Evolutionary conservation across 192 early-diverging fungal genomes (phyloP).

Genomic region (Coemansia sp.): DNA sequence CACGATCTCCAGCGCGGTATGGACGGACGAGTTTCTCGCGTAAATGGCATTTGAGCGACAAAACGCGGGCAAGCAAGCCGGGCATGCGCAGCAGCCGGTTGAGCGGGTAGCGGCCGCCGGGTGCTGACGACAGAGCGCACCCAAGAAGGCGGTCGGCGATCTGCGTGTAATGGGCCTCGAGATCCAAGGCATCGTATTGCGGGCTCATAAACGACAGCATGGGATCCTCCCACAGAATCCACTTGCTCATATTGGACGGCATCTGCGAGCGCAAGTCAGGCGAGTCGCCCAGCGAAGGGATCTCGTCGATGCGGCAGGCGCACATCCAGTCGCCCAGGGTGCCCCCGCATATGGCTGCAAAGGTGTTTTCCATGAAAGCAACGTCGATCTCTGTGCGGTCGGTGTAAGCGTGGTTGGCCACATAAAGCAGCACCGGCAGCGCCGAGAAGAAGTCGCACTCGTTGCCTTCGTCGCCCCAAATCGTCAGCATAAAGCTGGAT

Average conservation of each 20-base stretch:
- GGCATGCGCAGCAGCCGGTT: conserved; percentile 72
- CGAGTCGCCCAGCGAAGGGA: conserved; percentile 43
- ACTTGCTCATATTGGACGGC: conserved; percentile 79
- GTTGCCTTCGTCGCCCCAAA: conserved; percentile 92
- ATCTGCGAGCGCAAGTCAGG: conserved; percentile 60
- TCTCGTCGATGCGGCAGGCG: conserved; percentile 60
- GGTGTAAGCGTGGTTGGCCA: conserved; percentile 76
- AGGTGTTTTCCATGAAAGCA: conserved; percentile 59
- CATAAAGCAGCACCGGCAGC: conserved; percentile 78
- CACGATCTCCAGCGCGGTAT: conserved; percentile 60
- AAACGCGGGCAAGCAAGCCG: conserved; percentile 65
- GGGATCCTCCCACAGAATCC: conserved; percentile 87
- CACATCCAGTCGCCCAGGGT: conserved; percentile 76
- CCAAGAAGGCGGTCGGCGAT: conserved; percentile 58
- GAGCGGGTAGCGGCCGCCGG: conserved; percentile 59
- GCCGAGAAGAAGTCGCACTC: conserved; percentile 86
- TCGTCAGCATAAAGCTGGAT: conserved; percentile 77
- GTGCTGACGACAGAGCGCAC: conserved; percentile 46
- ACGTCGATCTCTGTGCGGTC: conserved; percentile 63
- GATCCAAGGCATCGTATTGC: conserved; percentile 69
- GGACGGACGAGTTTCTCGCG: conserved; percentile 65
- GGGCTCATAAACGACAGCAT: conserved; percentile 75
- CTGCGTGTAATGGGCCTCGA: conserved; percentile 68
- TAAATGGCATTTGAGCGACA: conserved; percentile 72
- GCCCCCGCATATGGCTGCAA: conserved; percentile 82